Evolutionary conservation across 2,329 filamentous ascomycete species (phyloP).

Genomic region (Ophiocordyceps polyrhachis-furcata): DNA sequence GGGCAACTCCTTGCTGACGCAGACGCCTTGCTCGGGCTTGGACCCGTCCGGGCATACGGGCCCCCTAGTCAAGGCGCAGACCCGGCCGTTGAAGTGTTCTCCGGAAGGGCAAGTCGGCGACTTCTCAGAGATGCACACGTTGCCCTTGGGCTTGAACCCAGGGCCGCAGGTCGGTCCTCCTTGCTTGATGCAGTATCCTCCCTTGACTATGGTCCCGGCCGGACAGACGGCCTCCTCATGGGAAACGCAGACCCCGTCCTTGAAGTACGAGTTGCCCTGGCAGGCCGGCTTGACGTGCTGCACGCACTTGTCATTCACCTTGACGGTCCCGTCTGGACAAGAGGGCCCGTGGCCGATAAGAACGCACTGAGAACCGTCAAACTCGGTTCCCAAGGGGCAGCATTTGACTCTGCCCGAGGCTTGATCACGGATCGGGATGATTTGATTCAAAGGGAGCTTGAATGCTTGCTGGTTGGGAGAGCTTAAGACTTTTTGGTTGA

Average conservation of each 20-base stretch:
- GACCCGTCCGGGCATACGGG: neutral
- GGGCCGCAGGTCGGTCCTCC: neutral
- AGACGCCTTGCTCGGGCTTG: neutral
- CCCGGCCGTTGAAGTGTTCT: neutral
- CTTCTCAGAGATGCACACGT: neutral
- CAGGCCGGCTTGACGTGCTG: neutral
- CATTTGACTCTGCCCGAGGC: neutral
- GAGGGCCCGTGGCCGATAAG: neutral
- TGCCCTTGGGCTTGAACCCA: neutral
- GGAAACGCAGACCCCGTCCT: neutral
- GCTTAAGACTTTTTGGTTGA: neutral
- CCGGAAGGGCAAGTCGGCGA: neutral
- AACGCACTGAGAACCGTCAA: neutral
- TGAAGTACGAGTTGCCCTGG: neutral
- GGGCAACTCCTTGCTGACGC: neutral
- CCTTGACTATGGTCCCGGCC: neutral
- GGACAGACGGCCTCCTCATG: neutral
- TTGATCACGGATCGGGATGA: neutral
- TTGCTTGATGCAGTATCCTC: neutral
- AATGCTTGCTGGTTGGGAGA: neutral
- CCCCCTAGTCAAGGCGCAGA: neutral
- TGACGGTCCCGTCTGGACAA: neutral
- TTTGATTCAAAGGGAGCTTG: neutral
- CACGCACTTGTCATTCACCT: neutral
- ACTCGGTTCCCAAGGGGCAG: neutral